These are phyloP conservation scores for Rhododendron kiyosumense DNA, from an alignment of 148 eudicot species.

Conservation along the genomic window DNA sequence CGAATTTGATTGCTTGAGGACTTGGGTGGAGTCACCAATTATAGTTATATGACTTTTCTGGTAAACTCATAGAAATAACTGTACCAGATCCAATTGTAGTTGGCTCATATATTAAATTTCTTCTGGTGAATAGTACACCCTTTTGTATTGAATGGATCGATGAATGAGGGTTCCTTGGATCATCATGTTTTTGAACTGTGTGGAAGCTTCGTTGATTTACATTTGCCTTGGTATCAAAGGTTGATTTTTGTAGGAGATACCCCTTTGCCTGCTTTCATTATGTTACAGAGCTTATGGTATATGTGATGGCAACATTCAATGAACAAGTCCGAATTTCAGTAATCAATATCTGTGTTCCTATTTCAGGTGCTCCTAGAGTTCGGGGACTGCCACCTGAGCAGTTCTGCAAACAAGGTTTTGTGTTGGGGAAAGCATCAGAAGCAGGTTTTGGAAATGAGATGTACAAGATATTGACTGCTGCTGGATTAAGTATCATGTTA, in stretches of 20 bases:
- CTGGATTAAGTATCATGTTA: conserved; percentile 76
- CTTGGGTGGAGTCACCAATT: background rate
- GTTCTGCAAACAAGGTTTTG: conserved; percentile 80
- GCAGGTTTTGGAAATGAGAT: conserved; percentile 94
- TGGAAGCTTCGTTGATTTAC: background rate
- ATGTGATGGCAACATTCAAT: background rate
- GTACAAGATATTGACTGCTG: conserved; percentile 83
- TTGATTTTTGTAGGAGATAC: background rate
- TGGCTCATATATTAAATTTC: background rate
- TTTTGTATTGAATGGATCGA: background rate
- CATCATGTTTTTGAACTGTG: background rate
- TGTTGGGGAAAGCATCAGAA: conserved; percentile 80
- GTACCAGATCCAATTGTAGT: background rate
- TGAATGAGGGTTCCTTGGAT: background rate
- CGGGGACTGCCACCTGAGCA: conserved; percentile 51
- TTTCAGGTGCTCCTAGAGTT: conserved; percentile 66
- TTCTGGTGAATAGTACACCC: background rate
- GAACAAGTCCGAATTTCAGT: background rate
- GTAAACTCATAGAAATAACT: background rate
- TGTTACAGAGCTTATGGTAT: background rate
- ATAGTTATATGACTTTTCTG: background rate
- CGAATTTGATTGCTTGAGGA: background rate
- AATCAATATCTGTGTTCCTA: background rate
- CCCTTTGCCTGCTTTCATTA: background rate
- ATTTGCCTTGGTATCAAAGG: background rate